Evolutionary conservation across 2,329 filamentous ascomycete species (phyloP).

Genomic region (Botrytis pseudocinerea): DNA sequence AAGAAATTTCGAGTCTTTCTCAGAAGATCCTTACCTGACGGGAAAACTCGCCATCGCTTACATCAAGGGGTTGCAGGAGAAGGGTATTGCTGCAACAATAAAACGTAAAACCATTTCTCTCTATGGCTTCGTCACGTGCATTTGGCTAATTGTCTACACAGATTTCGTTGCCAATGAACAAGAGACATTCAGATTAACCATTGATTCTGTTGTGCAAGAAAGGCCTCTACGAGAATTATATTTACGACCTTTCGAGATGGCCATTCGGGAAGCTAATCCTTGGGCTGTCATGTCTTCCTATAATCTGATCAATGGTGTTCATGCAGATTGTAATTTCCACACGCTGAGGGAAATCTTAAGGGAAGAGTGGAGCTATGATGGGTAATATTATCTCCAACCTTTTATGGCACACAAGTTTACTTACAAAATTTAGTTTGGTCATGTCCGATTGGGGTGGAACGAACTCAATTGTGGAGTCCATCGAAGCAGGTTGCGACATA

Average conservation of each 20-base stretch:
- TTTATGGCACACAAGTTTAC: background rate
- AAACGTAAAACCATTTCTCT: slow-evolving; percentile 57
- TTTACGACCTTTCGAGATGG: slow-evolving; percentile 74
- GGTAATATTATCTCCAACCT: slow-evolving; percentile 43
- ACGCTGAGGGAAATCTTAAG: slow-evolving; percentile 58
- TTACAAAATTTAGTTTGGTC: slow-evolving; percentile 47
- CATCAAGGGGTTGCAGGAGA: slow-evolving; percentile 71
- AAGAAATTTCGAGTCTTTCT: slow-evolving; percentile 84
- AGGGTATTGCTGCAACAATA: slow-evolving; percentile 72
- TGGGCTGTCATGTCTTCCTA: slow-evolving; percentile 72
- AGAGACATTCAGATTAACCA: slow-evolving; percentile 65
- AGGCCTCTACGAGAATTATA: slow-evolving; percentile 69
- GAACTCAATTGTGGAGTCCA: slow-evolving; percentile 57
- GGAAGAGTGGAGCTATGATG: slow-evolving; percentile 63
- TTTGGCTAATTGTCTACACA: slow-evolving; percentile 35
- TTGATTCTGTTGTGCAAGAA: slow-evolving; percentile 65
- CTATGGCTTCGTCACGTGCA: slow-evolving; percentile 5
- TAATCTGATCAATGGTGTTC: slow-evolving; percentile 64
- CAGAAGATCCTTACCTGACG: slow-evolving; percentile 76
- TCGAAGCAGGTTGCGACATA: slow-evolving; percentile 57
- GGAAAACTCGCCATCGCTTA: slow-evolving; percentile 72
- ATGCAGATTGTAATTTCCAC: slow-evolving; percentile 58
- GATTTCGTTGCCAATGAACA: slow-evolving; percentile 73
- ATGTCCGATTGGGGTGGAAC: slow-evolving; percentile 61
- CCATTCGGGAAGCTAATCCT: slow-evolving; percentile 65